A percentile compares a stretch with the other conserved stretches of the same genome.
Evolutionary conservation across 2,329 filamentous ascomycete species (phyloP).

Genomic region (Geosmithia morbida): DNA sequence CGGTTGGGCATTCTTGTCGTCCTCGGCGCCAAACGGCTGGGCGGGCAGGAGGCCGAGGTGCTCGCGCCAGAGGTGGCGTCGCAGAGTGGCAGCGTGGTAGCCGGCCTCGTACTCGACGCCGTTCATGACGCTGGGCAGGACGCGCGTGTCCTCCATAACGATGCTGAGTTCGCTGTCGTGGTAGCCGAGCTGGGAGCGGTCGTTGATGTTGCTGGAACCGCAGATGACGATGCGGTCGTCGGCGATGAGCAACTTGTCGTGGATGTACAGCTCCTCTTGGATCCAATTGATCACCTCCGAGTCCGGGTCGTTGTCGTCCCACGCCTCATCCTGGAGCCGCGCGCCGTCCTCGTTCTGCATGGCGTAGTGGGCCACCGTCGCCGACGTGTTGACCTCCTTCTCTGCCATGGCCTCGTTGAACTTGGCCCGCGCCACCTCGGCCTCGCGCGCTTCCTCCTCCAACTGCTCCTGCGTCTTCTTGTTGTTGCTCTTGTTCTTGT

Average conservation of each 20-base stretch:
- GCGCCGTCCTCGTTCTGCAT: conserved; percentile 49
- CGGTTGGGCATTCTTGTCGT: conserved; percentile 61
- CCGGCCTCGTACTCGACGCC: conserved; percentile 64
- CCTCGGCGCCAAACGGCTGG: conserved; percentile 51
- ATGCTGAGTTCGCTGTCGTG: conserved; percentile 88
- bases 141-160: conserved; percentile 72
- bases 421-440: conserved; percentile 30
- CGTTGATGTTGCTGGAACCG: conserved; percentile 83
- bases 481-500: conserved; percentile 28
- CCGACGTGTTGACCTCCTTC: conserved; percentile 20
- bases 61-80: conserved; percentile 78
- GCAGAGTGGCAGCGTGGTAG: conserved; percentile 68
- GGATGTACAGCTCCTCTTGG: conserved; percentile 92
- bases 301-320: conserved; percentile 58
- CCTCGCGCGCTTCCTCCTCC: conserved; percentile 19
- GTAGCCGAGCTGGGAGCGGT: conserved; percentile 72
- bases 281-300: conserved; percentile 79
- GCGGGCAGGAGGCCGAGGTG: conserved; percentile 70
- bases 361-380: conserved; percentile 57
- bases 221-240: conserved; percentile 79
- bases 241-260: conserved; percentile 79
- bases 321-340: conserved; percentile 48
- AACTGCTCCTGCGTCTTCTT: conserved; percentile 18
- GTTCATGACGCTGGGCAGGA: conserved; percentile 60
- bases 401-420: conserved; percentile 35